Base-by-base conservation (phyloP, 257 asterid genomes). In the Nicotiana otophora region DNA sequence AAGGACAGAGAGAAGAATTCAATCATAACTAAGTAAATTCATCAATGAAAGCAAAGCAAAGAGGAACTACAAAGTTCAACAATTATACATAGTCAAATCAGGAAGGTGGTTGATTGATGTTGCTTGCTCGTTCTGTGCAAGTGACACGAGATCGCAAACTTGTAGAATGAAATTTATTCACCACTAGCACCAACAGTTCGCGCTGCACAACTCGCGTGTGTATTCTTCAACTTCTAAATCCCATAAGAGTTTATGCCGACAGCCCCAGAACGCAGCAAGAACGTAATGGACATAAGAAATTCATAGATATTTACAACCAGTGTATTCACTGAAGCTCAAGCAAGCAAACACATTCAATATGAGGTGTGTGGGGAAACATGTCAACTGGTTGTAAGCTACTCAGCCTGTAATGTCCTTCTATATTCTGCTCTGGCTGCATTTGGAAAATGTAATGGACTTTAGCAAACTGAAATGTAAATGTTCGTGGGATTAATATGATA, bases 321-420 rank as follows among this genome's bases (percentile, higher is more conserved):
- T 51, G 53, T 51, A 83, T 42, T 89, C 85, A 90, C 54, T 74
- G 67, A 30, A 94, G 89, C 88, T 96, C 98, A 92, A 96, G 86
- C 84, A 91, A 85, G 91, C 98, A 96, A 83, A 96, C 97, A 78
- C 99, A 96, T 87, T 96, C 99, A 42, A 93, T 94, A 89, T 96
- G 99, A 82, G 99, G 98, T 80, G 98, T 96, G 92, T 96, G 99
- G 4, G 99, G 99, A 83, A 96, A 96, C 99, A 96, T 96, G 89
- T 96, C 99, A 64, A 96, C 96, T 8, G 99, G 97, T 84, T 93
- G 98, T 78, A 96, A 64, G 90, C 96, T 94, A 86, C 84, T 89
- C 78, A 96, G 89, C 66, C 88, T 89, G 88, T 94, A 96, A 78
- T 91, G 87, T 69, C 99, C 98, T 74, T 17, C 58, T n/a, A 94